Percentiles rank a stretch among this genome's conserved stretches.
Evolutionary conservation across 2,329 filamentous ascomycete genomes (phyloP).

Genomic region (Claviceps sorghi): DNA sequence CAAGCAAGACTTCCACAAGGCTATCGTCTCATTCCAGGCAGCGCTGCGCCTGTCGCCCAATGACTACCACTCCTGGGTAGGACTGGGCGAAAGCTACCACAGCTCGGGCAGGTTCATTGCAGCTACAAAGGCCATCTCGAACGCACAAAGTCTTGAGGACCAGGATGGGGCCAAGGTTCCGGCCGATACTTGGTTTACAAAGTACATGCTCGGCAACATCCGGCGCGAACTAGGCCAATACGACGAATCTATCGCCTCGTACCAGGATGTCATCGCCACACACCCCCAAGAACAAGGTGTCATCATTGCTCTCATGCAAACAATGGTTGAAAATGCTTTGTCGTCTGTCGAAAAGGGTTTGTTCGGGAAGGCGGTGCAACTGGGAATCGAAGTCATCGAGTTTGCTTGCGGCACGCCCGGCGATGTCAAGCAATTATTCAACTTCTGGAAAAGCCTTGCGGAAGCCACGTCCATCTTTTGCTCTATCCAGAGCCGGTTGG

Average conservation of each 20-base stretch:
- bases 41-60: constrained; percentile 69
- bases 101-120: constrained; percentile 86
- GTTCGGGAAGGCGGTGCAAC: constrained; percentile 67
- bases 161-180: constrained; percentile 32
- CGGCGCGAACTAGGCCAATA: constrained; percentile 84
- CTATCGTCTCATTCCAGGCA: constrained; percentile 82
- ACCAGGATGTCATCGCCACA: constrained; percentile 54
- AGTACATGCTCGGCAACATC: constrained; percentile 93
- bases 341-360: constrained; percentile 66
- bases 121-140: constrained; percentile 79
- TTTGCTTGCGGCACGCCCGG: constrained; percentile 49
- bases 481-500: constrained; percentile 53
- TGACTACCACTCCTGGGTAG: constrained; percentile 93
- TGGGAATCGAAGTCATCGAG: constrained; percentile 53
- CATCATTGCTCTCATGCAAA: constrained; percentile 74
- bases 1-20: constrained; percentile 77
- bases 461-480: constrained; percentile 81
- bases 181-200: constrained; percentile 81
- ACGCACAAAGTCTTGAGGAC: constrained; percentile 64
- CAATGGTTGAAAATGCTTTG: constrained; percentile 68
- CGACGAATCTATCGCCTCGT: constrained; percentile 65
- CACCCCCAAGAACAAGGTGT: constrained; percentile 72
- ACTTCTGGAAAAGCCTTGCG: constrained; percentile 85
- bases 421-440: constrained; percentile 60
- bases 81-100: constrained; percentile 93